Evolutionary conservation across 129 eudicot genomes (phyloP).

Genomic region (Flaveria brownii): DNA sequence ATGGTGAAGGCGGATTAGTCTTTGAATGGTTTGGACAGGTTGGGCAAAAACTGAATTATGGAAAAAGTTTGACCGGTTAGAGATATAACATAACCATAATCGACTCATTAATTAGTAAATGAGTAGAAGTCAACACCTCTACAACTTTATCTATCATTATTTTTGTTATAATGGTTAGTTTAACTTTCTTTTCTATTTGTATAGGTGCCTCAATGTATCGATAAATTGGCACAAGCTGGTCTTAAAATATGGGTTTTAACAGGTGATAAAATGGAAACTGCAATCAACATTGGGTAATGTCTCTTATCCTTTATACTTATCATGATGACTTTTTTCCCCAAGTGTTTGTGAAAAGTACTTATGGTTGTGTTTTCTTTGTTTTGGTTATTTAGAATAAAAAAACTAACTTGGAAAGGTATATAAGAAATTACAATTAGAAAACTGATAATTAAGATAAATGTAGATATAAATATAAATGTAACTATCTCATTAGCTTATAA

Average conservation of each 20-base stretch:
- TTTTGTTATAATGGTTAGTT: not conserved
- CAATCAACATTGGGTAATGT: slow-evolving; percentile 90
- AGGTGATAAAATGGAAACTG: slow-evolving; percentile 99
- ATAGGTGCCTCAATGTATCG: slow-evolving; percentile 97
- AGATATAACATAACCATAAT: not conserved
- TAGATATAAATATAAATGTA: not conserved
- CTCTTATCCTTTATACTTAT: slow-evolving; percentile 4
- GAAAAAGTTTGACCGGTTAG: not conserved
- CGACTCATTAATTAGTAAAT: not conserved
- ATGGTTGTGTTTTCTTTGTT: not conserved
- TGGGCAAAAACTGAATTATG: not conserved
- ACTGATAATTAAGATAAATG: not conserved
- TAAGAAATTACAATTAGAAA: not conserved
- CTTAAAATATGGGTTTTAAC: slow-evolving; percentile 98
- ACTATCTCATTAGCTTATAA: not conserved
- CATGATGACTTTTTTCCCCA: not conserved
- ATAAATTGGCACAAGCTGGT: slow-evolving; percentile 98
- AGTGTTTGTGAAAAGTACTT: not conserved
- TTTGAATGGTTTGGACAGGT: not conserved
- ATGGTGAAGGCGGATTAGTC: not conserved
- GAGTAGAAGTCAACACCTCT: not conserved
- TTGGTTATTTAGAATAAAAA: not conserved
- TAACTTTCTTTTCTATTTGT: slow-evolving; percentile 2
- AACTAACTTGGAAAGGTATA: not conserved
- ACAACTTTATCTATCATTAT: not conserved